Evolutionary conservation across 768 basidiomycete species (phyloP), one percentile per base, ranked within the genome.

Genomic region (Pulveroboletus ravenelii): DNA sequence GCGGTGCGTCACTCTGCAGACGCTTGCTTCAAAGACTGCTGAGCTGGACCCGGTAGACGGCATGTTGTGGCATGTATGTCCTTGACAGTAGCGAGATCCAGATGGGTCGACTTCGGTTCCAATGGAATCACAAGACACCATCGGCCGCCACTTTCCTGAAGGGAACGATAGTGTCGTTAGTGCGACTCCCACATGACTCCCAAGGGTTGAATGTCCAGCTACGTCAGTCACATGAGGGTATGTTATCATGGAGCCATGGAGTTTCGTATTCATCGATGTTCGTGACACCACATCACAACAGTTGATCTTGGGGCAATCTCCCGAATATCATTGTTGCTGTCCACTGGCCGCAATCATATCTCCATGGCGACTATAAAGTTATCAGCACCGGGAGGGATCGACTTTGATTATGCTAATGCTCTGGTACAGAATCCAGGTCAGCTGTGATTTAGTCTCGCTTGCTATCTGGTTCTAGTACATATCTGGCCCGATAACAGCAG

Each of bases 311-410:
- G 84, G 25, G 72, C 74, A 51, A 68, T 76, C 10, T 73, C 83
- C 12, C 74, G 67, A 23, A 66, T 89, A 15, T 72, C 78, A 50
- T 67, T 89, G 29, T 69, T 72, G 3, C 45, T 93, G n/a, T 78
- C 74, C 14, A 81, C 84, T 10, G 86, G 90, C 10, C 76, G 85
- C 37, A 93, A 93, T 60, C 67, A 78, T 20, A 60, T 89, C n/a
- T 64, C 70, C 5, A 74, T 73, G 51, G 78, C 79, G 13, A 75
- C 68, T 9, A 56, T 91, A 39, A 78, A 72, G 43, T 68, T 90
- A 18, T 68, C 74, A 17, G 74, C 80, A 3, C 76, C 82, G 35
- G 78, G 78, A 13, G 79, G 82, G 1, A 69, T 78, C 23, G 60
- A 60, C 72, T 87, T 73, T 62, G 67, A 52, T 68, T 73, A 61